phyloP scores from a whole-genome alignment of 2,329 filamentous ascomycete genomes.

The Arthrobotrys iridis region DNA sequence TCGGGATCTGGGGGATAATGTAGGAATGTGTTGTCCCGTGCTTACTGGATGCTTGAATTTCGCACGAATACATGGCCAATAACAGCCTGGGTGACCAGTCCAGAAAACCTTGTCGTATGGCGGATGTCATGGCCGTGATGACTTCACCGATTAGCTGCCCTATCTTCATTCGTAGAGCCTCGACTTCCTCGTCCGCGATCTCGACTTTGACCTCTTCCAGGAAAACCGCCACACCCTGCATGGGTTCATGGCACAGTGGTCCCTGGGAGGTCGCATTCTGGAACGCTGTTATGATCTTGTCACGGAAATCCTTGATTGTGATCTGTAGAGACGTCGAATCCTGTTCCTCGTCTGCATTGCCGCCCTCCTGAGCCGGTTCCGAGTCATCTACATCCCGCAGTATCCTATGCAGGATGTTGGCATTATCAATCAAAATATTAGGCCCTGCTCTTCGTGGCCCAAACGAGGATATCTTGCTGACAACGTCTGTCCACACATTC shows the following conservation, averaged over 20 bases:
- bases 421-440: conserved; percentile 82
- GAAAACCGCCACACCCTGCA: conserved; percentile 91
- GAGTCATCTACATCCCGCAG: conserved; percentile 62
- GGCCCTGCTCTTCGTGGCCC: conserved; percentile 85
- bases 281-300: conserved; percentile 93
- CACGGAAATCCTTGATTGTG: conserved; percentile 74
- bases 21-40: conserved; percentile 41
- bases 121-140: conserved; percentile 85
- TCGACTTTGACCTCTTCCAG: conserved; percentile 79
- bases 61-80: conserved; percentile 96
- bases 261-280: conserved; percentile 90
- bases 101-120: conserved; percentile 85
- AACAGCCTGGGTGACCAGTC: conserved; percentile 97
- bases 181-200: conserved; percentile 66
- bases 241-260: conserved; percentile 88
- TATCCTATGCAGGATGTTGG: conserved; percentile 68
- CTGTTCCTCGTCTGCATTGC: conserved; percentile 56
- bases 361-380: conserved; percentile 2
- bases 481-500: conserved; percentile 78
- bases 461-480: conserved; percentile 88
- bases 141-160: conserved; percentile 90
- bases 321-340: conserved; percentile 59
- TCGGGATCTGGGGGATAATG: conserved; percentile 37
- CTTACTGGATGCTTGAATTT: conserved; percentile 91
- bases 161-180: conserved; percentile 70